Evolutionary conservation across 768 basidiomycete genomes (phyloP).

Genomic region (Mycena maculata): DNA sequence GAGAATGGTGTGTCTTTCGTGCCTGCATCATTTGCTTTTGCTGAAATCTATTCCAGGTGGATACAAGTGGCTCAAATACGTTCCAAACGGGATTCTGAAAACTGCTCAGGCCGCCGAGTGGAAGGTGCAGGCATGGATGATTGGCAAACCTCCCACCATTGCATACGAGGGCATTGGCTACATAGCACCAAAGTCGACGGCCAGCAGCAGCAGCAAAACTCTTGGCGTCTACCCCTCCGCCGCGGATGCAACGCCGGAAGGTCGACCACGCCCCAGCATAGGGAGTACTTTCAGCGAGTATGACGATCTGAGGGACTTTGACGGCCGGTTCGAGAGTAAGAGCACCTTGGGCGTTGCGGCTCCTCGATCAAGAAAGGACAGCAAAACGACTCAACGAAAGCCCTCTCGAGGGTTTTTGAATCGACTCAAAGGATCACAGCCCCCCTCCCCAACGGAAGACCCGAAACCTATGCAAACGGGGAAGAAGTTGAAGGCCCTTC

Average conservation of each 20-base stretch:
- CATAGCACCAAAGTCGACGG: conserved; percentile 51
- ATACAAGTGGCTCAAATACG: conserved; percentile 97
- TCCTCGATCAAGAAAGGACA: conserved; percentile 46
- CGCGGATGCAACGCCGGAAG: conserved; percentile 43
- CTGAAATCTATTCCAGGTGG: conserved; percentile 60
- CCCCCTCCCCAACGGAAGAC: conserved; percentile 56
- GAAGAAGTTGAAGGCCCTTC: conserved; percentile 76
- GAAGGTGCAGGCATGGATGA: conserved; percentile 97
- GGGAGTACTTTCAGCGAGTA: conserved; percentile 85
- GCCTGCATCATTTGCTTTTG: conserved; percentile 6
- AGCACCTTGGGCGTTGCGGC: conserved; percentile 71
- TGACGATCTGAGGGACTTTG: conserved; percentile 88
- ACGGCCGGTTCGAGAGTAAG: conserved; percentile 85
- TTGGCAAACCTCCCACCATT: conserved; percentile 92
- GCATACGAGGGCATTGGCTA: conserved; percentile 90
- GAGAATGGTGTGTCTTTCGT: conserved; percentile 76
- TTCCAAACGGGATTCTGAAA: conserved; percentile 91
- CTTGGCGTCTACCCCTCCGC: conserved; percentile 44
- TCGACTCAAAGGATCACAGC: conserved; percentile 65
- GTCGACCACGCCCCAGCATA: conserved; percentile 73
- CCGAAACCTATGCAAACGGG: conserved; percentile 48
- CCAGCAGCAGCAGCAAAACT: conserved; percentile 42
- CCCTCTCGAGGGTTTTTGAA: conserved; percentile 76
- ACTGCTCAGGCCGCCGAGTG: conserved; percentile 98
- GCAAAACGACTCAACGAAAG: conserved; percentile 62